Evolutionary conservation across 345 rosid genomes (phyloP), one percentile per base, ranked within the genome.

Genomic region (Aquilaria yunnanensis): DNA sequence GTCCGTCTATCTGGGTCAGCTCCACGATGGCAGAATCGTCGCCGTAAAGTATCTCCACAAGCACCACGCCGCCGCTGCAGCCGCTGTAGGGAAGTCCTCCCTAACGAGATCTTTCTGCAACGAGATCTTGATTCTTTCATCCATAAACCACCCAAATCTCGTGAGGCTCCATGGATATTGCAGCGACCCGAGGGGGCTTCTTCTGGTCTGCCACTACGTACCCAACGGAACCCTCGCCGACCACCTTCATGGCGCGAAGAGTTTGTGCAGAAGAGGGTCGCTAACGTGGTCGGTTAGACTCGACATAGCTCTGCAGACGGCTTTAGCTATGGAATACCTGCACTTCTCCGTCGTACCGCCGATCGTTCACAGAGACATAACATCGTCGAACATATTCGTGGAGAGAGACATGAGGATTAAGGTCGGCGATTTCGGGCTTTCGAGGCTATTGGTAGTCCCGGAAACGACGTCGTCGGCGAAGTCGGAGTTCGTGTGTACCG

Each of bases 131-230:
- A 93, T 93, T 13, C 83, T 93, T 16, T 93, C 96, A 2, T 87
- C 97, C 0, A 85, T 93, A 32, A 53, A 84, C 45, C 97, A 93
- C 43, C 94, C 88, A 2, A 89, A 90, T 70, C 88, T 93, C 10
- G 98, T 93, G 6, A 90, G 75, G 74, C 89, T 93, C 56, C 96
- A 93, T 52, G 98, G 98, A 5, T 93, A 93, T 57, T 93, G 98
- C 85, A 80, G 89, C 67, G 98, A 93, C 66, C 96, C 96, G 41
- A 83, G 98, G 74, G 98, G 98, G 0, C 76, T 93, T n/a, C 85
- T 93, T 32, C 70, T 93, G 30, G 96, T 90, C 0, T 87, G 89
- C 61, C 94, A 93, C 56, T 93, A 90, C 62, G 90, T 93, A 51
- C 74, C 96, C 0, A 93, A 93, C 51, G 98, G 97, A 2, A 93